A percentile compares a stretch with the other conserved stretches of the same genome.
Evolutionary conservation across 2,329 filamentous ascomycete species (phyloP).

Genomic region (Ilyonectria robusta): DNA sequence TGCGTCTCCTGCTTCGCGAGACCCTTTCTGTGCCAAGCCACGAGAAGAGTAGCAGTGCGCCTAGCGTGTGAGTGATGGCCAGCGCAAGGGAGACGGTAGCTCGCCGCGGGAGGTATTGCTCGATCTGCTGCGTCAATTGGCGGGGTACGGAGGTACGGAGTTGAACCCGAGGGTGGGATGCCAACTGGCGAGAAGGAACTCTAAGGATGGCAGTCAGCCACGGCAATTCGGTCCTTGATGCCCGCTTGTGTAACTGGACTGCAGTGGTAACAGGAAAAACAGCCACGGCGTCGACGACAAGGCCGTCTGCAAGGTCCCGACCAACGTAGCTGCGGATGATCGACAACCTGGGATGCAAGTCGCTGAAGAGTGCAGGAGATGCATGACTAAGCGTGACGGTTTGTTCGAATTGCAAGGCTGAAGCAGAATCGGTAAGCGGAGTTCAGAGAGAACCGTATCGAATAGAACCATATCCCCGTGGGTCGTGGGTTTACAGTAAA

Average conservation of each 20-base stretch:
- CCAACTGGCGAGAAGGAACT: not conserved
- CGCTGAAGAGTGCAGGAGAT: slow-evolving; percentile 19
- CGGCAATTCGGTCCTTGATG: not conserved
- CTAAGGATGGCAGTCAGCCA: not conserved
- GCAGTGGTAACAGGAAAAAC: slow-evolving; percentile 28
- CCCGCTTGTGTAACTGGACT: slow-evolving; percentile 1
- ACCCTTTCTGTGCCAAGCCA: not conserved
- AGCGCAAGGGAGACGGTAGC: not conserved
- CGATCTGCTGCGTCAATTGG: not conserved
- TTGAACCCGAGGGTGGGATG: not conserved
- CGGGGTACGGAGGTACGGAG: no score
- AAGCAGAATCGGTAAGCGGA: not conserved
- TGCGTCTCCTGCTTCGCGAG: not conserved
- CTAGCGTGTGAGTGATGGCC: not conserved
- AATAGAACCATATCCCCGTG: not conserved
- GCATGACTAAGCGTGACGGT: slow-evolving; percentile 21
- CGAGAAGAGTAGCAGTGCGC: not conserved
- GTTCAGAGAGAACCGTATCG: not conserved
- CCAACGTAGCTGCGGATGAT: slow-evolving; percentile 38
- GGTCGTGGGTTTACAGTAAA: not conserved
- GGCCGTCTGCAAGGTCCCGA: slow-evolving; percentile 46
- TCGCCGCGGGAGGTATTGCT: not conserved
- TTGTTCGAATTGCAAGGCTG: not conserved
- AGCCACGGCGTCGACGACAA: slow-evolving; percentile 29
- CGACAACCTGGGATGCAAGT: slow-evolving; percentile 32